These are phyloP conservation scores for Colletotrichum plurivorum DNA, from an alignment of 2,329 filamentous ascomycete genomes.

Conservation along the genomic window DNA sequence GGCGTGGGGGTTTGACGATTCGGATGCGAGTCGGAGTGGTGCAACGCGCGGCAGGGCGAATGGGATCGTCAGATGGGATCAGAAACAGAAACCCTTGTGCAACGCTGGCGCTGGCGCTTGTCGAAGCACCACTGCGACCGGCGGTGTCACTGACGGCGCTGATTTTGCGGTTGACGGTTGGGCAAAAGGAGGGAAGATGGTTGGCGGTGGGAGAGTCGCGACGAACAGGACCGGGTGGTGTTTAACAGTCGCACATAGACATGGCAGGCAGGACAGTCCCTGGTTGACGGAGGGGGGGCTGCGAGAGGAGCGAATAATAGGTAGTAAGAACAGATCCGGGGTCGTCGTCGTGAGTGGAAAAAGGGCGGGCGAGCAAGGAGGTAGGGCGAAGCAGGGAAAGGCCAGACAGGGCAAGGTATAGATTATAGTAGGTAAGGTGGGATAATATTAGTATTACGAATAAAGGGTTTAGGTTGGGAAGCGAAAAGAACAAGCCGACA, in stretches of 20 bases:
- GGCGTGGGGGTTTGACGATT: conserved; percentile 29
- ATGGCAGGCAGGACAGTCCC: conserved; percentile 39
- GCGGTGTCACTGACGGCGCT: conserved; percentile 19
- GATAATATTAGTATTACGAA: conserved; percentile 40
- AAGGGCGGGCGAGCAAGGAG: conserved; percentile 31
- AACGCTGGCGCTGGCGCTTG: conserved; percentile 28
- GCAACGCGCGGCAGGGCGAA: conserved; percentile 24
- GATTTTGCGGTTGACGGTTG: conserved; percentile 13
- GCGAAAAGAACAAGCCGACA: conserved; percentile 31
- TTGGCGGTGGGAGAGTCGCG: conserved; percentile 18
- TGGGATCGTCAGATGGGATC: background rate
- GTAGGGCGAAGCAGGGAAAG: conserved; percentile 26
- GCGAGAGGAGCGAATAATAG: conserved; percentile 18
- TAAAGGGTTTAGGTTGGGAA: conserved; percentile 33
- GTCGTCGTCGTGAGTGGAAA: conserved; percentile 26
- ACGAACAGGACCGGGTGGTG: conserved; percentile 16
- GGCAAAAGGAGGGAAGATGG: conserved; percentile 12
- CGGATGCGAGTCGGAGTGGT: conserved; percentile 25
- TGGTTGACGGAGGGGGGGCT: conserved; percentile 30
- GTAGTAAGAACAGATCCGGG: conserved; percentile 24
- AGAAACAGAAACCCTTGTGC: conserved; percentile 17
- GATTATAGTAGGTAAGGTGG: conserved; percentile 34
- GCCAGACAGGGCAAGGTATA: conserved; percentile 36
- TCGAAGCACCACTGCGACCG: conserved; percentile 24
- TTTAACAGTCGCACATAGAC: conserved; percentile 32